These are phyloP conservation scores for Cercospora canescens DNA, from an alignment of 2,329 filamentous ascomycete species.

Conservation along the genomic window DNA sequence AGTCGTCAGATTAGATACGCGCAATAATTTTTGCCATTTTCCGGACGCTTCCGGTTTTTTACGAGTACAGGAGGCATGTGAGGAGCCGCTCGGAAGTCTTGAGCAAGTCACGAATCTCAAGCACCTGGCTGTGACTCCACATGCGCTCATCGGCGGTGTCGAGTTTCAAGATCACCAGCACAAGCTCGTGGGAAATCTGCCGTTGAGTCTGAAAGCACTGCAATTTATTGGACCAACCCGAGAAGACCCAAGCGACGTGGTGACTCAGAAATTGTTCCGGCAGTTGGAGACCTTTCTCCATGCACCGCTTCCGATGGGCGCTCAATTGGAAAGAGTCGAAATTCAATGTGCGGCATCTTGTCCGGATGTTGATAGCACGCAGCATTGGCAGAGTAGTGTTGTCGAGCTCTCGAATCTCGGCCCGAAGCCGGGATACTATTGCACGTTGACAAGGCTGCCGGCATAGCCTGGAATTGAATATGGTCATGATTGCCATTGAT, in stretches of 20 bases:
- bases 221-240: constrained; percentile 3
- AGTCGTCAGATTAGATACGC: constrained; percentile 8
- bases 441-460: background rate
- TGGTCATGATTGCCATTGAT: background rate
- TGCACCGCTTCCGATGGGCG: background rate
- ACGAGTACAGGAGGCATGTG: constrained; percentile 4
- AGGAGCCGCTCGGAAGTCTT: constrained; percentile 3
- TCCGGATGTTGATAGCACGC: background rate
- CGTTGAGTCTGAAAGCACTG: background rate
- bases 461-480: background rate
- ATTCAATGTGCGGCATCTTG: background rate
- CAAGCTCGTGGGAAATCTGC: background rate
- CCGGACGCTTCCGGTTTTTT: background rate
- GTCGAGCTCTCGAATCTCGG: background rate
- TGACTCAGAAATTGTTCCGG: background rate
- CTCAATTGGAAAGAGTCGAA: background rate
- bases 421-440: background rate
- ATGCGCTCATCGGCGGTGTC: constrained; percentile 3
- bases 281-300: background rate
- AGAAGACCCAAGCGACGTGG: background rate
- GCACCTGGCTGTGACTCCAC: constrained; percentile 3
- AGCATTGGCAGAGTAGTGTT: background rate
- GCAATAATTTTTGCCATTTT: constrained; percentile 6
- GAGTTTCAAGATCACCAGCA: background rate
- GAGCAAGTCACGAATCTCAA: background rate